These are phyloP conservation scores for Alternaria arbusti DNA, from an alignment of 2,329 filamentous ascomycete species.

Conservation along the genomic window DNA sequence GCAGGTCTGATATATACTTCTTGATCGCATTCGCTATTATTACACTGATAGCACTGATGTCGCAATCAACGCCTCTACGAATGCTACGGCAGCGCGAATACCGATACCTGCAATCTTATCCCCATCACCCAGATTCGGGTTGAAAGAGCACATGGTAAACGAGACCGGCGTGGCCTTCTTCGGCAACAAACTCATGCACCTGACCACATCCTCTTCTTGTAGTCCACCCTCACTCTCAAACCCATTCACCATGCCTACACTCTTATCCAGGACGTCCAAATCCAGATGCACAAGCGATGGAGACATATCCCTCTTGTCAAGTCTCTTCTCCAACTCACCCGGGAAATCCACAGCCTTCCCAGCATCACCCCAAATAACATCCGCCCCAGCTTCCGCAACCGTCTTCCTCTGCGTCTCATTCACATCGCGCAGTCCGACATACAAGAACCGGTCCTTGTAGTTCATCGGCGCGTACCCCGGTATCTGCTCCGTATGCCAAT, in stretches of 20 bases:
- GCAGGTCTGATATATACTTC: neutral
- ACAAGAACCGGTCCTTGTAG: constrained; percentile 8
- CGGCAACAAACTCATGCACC: constrained; percentile 16
- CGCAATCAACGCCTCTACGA: neutral
- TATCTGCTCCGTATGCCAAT: constrained; percentile 40
- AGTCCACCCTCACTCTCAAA: constrained; percentile 13
- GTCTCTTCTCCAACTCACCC: neutral
- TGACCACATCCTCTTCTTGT: constrained; percentile 17
- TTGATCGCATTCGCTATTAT: neutral
- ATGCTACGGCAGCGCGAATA: constrained; percentile 4
- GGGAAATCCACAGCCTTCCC: neutral
- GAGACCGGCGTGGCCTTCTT: constrained; percentile 11
- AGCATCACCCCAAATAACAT: neutral
- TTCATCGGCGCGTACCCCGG: constrained; percentile 32
- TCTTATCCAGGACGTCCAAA: neutral
- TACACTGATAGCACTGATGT: neutral
- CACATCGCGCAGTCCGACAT: neutral
- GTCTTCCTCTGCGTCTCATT: neutral
- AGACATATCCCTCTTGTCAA: neutral
- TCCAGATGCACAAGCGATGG: neutral
- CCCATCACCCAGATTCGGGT: constrained; percentile 16
- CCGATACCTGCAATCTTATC: constrained; percentile 20
- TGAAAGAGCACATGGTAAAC: constrained; percentile 21
- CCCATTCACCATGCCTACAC: neutral
- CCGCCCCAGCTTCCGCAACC: neutral